phyloP scores from a whole-genome alignment of 108 stramenopile species.

The Aureococcus anophagefferens region DNA sequence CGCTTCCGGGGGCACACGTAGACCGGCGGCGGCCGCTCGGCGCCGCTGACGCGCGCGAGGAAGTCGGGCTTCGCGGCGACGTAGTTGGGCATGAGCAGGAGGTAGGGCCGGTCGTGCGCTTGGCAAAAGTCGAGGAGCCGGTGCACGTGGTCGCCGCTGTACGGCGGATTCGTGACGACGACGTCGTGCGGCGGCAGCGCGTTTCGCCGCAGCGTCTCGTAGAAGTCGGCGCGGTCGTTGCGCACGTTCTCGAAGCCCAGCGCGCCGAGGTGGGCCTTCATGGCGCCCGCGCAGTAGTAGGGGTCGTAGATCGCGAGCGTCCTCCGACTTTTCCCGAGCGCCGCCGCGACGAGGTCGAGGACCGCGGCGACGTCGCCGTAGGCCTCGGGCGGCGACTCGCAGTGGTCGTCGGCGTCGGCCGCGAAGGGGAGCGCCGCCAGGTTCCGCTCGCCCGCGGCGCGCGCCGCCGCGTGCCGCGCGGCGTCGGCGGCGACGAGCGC shows the following conservation, averaged over 20 bases:
- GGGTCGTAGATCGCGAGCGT: conserved; percentile 80
- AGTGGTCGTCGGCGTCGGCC: conserved; percentile 65
- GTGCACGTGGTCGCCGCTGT: conserved; percentile 80
- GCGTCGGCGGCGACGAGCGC: conserved; percentile 4
- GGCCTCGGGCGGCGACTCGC: conserved; percentile 79
- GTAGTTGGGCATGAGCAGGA: conserved; percentile 69
- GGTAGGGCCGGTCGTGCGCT: conserved; percentile 41
- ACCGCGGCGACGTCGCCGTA: conserved; percentile 74
- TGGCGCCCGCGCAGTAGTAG: conserved; percentile 89
- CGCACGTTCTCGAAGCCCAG: conserved; percentile 79
- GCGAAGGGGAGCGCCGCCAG: conserved; percentile 10
- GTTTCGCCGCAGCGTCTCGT: conserved; percentile 13
- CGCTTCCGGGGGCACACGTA: conserved; percentile 74
- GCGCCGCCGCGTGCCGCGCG: not conserved
- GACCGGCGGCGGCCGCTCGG: conserved; percentile 50
- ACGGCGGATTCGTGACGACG: conserved; percentile 91
- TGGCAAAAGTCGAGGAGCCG: conserved; percentile 56
- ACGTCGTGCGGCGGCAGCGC: conserved; percentile 66
- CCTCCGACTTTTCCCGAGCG: conserved; percentile 29
- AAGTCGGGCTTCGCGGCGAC: conserved; percentile 74
- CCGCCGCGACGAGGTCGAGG: conserved; percentile 38
- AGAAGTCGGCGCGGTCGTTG: conserved; percentile 61
- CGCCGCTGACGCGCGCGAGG: not conserved
- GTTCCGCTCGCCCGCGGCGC: not conserved
- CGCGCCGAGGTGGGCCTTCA: conserved; percentile 50